These are phyloP conservation scores for Neonectria ditissima DNA, from an alignment of 2,329 filamentous ascomycete genomes.

Conservation along the genomic window DNA sequence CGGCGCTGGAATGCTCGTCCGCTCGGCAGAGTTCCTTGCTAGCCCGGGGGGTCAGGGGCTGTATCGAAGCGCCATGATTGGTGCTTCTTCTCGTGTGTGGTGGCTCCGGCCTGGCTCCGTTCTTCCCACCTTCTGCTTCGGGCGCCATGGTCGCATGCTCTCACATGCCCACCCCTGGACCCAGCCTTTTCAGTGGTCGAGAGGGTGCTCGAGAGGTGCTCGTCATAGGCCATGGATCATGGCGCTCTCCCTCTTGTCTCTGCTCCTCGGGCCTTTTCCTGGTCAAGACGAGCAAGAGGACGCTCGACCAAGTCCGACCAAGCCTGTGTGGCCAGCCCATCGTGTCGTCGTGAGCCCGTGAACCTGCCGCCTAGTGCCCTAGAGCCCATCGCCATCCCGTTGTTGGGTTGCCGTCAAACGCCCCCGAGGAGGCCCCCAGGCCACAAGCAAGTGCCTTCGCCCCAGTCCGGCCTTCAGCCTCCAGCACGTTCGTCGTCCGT, in stretches of 20 bases:
- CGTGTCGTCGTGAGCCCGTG: too few species aligned
- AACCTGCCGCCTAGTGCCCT: too few species aligned
- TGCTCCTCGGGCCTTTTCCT: constrained; percentile 44
- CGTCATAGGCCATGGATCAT: constrained; percentile 34
- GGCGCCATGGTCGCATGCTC: constrained; percentile 51
- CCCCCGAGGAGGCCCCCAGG: neutral
- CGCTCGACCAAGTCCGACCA: constrained; percentile 1
- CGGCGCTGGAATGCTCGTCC: constrained; percentile 37
- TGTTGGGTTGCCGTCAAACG: constrained; percentile 10
- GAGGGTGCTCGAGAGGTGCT: constrained; percentile 28
- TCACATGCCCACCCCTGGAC: constrained; percentile 45
- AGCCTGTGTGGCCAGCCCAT: neutral
- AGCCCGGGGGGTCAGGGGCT: constrained; percentile 38
- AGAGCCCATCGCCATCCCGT: neutral
- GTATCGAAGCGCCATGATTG: constrained; percentile 49
- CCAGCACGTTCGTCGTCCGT: constrained; percentile 10
- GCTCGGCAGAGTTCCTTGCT: constrained; percentile 45
- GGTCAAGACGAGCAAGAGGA: constrained; percentile 19
- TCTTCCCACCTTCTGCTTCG: constrained; percentile 53
- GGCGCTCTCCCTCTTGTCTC: constrained; percentile 35
- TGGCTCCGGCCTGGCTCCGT: constrained; percentile 39
- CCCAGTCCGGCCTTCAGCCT: constrained; percentile 5
- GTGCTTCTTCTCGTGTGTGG: constrained; percentile 45
- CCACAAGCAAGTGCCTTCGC: neutral
- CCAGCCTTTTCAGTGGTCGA: constrained; percentile 44